Conservation (phyloP, 495 filamentous ascomycete species). For the Hypoxylon crocopeplum region DNA sequence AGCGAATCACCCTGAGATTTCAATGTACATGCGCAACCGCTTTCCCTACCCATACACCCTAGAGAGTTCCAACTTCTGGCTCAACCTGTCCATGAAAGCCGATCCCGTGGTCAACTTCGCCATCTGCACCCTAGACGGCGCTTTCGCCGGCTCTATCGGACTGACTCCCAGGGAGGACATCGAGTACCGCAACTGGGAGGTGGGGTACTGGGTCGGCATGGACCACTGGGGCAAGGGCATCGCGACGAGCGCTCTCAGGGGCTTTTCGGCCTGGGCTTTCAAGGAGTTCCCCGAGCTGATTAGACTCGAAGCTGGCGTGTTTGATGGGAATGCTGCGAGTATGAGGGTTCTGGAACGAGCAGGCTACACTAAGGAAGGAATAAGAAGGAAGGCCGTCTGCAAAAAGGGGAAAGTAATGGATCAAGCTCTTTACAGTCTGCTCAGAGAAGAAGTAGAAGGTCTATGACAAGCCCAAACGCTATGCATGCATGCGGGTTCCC, state of each 20-base stretch:
- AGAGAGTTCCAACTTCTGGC: slow-evolving; percentile 38
- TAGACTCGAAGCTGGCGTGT: slow-evolving; percentile 45
- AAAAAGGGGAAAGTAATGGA: slow-evolving; percentile 46
- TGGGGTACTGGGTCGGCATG: slow-evolving; percentile 50
- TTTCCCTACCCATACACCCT: slow-evolving; percentile 50
- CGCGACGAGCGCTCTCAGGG: slow-evolving; percentile 34
- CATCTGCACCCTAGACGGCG: slow-evolving; percentile 40
- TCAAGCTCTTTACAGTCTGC: slow-evolving; percentile 39
- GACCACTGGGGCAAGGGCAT: slow-evolving; percentile 49
- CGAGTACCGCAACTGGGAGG: slow-evolving; percentile 43
- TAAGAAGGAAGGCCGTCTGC: slow-evolving; percentile 41
- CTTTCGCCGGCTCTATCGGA: slow-evolving; percentile 44
- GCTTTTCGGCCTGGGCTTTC: slow-evolving; percentile 44
- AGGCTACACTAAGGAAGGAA: slow-evolving; percentile 49
- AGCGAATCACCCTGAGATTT: slow-evolving; percentile 42
- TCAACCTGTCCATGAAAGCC: slow-evolving; percentile 12
- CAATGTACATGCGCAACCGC: slow-evolving; percentile 42
- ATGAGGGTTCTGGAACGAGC: slow-evolving; percentile 42
- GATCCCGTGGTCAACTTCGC: slow-evolving; percentile 34
- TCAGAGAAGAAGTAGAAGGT: slow-evolving; percentile 45
- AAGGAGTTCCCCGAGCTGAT: slow-evolving; percentile 35
- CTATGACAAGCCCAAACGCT: not conserved
- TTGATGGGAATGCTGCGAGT: slow-evolving; percentile 44
- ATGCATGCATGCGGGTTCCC: not conserved
- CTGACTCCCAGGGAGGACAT: slow-evolving; percentile 35